phyloP scores from a whole-genome alignment of 495 filamentous ascomycete genomes.

The Arthonia radiata region DNA sequence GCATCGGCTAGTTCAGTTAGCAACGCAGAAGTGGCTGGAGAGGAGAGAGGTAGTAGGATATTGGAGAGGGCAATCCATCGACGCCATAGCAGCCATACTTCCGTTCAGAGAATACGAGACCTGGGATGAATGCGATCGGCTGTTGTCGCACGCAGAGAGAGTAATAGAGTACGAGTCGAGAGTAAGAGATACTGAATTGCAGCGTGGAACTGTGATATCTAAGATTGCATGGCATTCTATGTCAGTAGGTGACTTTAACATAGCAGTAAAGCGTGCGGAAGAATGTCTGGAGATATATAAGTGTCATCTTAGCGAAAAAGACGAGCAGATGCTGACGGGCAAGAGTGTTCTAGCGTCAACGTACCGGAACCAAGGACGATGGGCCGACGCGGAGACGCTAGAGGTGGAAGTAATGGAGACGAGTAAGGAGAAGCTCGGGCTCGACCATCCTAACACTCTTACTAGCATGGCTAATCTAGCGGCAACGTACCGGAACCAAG shows the following conservation, averaged over 20 bases:
- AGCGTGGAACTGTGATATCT: constrained; percentile 1
- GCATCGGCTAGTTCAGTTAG: constrained; percentile 21
- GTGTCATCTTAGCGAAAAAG: constrained; percentile 1
- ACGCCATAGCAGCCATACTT: constrained; percentile 12
- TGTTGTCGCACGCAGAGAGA: constrained; percentile 16
- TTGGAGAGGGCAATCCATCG: constrained; percentile 9
- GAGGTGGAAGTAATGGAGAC: constrained; percentile 4
- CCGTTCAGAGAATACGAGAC: constrained; percentile 14
- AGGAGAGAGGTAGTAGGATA: constrained; percentile 6
- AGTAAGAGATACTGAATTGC: not conserved
- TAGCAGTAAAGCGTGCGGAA: constrained; percentile 1
- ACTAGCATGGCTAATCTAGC: constrained; percentile 17
- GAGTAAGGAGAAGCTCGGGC: constrained; percentile 10
- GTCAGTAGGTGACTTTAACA: constrained; percentile 1
- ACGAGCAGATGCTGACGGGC: constrained; percentile 1
- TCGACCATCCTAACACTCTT: constrained; percentile 13
- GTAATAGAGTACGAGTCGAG: constrained; percentile 5
- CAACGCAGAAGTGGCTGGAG: constrained; percentile 18
- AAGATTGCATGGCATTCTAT: constrained; percentile 1
- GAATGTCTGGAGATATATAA: not conserved
- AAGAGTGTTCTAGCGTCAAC: constrained; percentile 3
- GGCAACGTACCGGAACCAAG: constrained; percentile 10
- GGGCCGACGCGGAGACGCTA: constrained; percentile 13
- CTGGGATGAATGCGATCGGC: constrained; percentile 13
- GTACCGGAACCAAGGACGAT: constrained; percentile 5